Base-by-base conservation (phyloP, 176 grass and related monocot species). In the Typha latifolia region DNA sequence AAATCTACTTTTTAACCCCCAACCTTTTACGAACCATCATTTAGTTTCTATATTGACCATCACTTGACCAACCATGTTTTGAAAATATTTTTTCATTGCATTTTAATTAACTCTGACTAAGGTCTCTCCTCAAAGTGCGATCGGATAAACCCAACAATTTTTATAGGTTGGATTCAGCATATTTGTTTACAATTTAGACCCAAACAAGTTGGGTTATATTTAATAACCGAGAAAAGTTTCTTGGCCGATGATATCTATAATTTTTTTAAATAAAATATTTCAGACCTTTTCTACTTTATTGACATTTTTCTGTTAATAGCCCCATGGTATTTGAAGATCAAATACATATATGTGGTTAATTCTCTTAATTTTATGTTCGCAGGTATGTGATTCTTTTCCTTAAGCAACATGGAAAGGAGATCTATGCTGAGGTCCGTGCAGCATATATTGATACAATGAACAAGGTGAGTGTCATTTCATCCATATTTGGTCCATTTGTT, bases 361-460 rank as follows among this genome's bases (percentile, higher is more conserved):
- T 21, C n/a, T 19, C 18, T 59, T 59, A 21, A 59, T 19, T 14
- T 21, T 21, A 4, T 59, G 37, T 56, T 61, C 76, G n/a, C 70
- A 97, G 94, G 63, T 97, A 87, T 76, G 80, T 82, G 64, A 85
- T 97, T 56, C 78, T 62, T 73, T 93, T 92, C 32, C 89, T 97
- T 4, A 97, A 93, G 84, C 89, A 93, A 76, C 94, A 97, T 87
- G 85, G 88, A 84, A 93, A 93, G 76, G 94, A 93, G 78, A 97
- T 97, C 74, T 97, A 93, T 81, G 72, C 63, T n/a, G 94, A 97
- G 83, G 85, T 97, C 78, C 89, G 79, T 56, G 83, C 83, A 12
- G 94, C 83, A 48, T 97, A 97, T 89, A 81, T 97, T 71, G 94
- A 97, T 78, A 97, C 94, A 47, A 97, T 97, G 94, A 97, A 93